Base-by-base conservation (phyloP, 371 early-diverging fungal species). In the Circinella minor region DNA sequence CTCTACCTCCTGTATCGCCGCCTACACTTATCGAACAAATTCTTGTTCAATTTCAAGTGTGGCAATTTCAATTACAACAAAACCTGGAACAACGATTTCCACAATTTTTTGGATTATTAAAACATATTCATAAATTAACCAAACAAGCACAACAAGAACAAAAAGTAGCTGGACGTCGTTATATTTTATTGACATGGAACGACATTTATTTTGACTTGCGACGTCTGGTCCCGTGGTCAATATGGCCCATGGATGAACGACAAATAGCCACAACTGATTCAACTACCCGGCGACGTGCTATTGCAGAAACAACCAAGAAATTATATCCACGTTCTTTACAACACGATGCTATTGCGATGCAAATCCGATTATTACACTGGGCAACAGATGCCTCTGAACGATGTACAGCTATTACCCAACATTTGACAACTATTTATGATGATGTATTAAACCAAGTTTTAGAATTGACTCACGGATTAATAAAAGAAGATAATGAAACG, bases 141-240 rank as follows among this genome's bases (percentile, higher is more conserved):
- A 15, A n/a, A 11, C 38, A 54, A 38, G 65, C 65, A 11, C 3
- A 36, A 65, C 36, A 48, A 17, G 65, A 65, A n/a, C 27, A 49
- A 20, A 4, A 46, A 13, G 37, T 34, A 1, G 15, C 48, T 11
- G 65, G 65, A 15, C 65, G 39, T 27, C 65, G 65, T 13, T 17
- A 27, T 34, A 10, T 20, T 4, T 36, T 36, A 7, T 36, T 65
- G 36, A 65, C 65, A 13, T 48, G 54, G 65, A 54, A 65, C 48
- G 65, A 65, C 18, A 51, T 65, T 10, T 36, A 65, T 18, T 51
- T 37, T 54, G 65, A 65, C 18, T 36, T 65, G 18, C 54, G 65
- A 18, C 65, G 65, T 18, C 47, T 63, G 48, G 38, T 63, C 43
- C 36, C 63, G 15, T n/a, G 51, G 51, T 27, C 27, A 27, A 2